phyloP scores from a whole-genome alignment of 2,329 filamentous ascomycete genomes.

The Penicillium sp. region DNA sequence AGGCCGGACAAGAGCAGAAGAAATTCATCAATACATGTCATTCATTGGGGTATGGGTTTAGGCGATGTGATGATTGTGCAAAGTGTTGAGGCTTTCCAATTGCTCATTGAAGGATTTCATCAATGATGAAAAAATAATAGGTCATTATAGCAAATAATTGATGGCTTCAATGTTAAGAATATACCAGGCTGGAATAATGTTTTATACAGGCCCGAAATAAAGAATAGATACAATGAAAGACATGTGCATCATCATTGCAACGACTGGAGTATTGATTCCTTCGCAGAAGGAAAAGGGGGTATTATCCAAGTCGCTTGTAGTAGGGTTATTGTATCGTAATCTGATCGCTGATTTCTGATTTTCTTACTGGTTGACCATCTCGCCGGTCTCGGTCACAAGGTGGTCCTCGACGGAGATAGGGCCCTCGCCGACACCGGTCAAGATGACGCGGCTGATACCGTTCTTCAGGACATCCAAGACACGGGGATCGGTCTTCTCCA shows the following conservation, averaged over 20 bases:
- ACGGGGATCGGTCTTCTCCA: slow-evolving; percentile 58
- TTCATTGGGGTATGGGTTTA: slow-evolving; percentile 7
- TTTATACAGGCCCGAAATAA: slow-evolving; percentile 8
- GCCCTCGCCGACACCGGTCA: slow-evolving; percentile 88
- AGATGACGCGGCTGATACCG: slow-evolving; percentile 84
- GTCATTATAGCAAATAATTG: background rate
- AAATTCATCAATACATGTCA: slow-evolving; percentile 2
- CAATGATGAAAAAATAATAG: background rate
- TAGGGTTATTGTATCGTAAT: slow-evolving; percentile 15
- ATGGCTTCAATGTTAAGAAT: background rate
- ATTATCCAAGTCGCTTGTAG: slow-evolving; percentile 20
- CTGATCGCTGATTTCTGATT: slow-evolving; percentile 5
- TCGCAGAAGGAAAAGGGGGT: slow-evolving; percentile 20
- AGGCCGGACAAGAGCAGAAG: background rate
- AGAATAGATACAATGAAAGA: slow-evolving; percentile 14
- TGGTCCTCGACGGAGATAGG: slow-evolving; percentile 77
- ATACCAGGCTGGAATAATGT: slow-evolving; percentile 12
- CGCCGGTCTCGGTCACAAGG: slow-evolving; percentile 68
- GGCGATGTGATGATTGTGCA: slow-evolving; percentile 10
- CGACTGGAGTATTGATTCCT: slow-evolving; percentile 9
- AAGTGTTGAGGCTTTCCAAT: background rate
- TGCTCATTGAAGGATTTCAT: background rate
- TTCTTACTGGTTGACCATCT: slow-evolving; percentile 36
- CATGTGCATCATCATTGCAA: slow-evolving; percentile 18
- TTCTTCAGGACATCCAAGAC: slow-evolving; percentile 67